A percentile compares a stretch with the other conserved stretches of the same genome.
phyloP scores from a whole-genome alignment of 805 yeast genomes.

The Wickerhamiella sergipiensis region DNA sequence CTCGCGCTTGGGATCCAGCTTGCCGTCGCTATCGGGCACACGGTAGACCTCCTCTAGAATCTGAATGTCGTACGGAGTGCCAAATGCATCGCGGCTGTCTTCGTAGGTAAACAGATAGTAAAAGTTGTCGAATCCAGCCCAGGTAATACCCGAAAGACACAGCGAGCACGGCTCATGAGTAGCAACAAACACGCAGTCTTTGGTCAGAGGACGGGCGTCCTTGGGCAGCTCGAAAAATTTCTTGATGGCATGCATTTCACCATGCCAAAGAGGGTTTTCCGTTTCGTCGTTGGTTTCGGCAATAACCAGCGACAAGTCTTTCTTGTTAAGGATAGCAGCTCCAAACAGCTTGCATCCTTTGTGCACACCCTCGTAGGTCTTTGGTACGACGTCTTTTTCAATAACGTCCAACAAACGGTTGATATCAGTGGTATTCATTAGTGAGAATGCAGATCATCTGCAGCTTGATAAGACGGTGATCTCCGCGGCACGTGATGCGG shows the following conservation, averaged over 20 bases:
- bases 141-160: constrained; percentile 15
- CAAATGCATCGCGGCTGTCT: constrained; percentile 11
- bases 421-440: background rate
- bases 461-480: background rate
- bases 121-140: constrained; percentile 18
- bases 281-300: constrained; percentile 13
- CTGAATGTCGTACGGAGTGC: constrained; percentile 13
- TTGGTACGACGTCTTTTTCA: constrained; percentile 12
- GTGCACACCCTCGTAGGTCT: constrained; percentile 8
- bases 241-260: constrained; percentile 13
- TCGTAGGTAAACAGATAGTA: constrained; percentile 15
- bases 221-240: constrained; percentile 10
- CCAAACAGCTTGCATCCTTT: constrained; percentile 15
- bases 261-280: constrained; percentile 15
- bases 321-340: constrained; percentile 14
- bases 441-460: background rate
- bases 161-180: constrained; percentile 19
- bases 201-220: constrained; percentile 8
- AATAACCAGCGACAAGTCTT: constrained; percentile 11
- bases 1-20: constrained; percentile 4
- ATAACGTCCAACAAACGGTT: constrained; percentile 13
- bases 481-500: background rate
- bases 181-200: constrained; percentile 14
- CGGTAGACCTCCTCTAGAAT: constrained; percentile 11
- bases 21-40: constrained; percentile 10